Evolutionary conservation across 176 grass and related monocot genomes (phyloP).

Genomic region (Elymus sibiricus): DNA sequence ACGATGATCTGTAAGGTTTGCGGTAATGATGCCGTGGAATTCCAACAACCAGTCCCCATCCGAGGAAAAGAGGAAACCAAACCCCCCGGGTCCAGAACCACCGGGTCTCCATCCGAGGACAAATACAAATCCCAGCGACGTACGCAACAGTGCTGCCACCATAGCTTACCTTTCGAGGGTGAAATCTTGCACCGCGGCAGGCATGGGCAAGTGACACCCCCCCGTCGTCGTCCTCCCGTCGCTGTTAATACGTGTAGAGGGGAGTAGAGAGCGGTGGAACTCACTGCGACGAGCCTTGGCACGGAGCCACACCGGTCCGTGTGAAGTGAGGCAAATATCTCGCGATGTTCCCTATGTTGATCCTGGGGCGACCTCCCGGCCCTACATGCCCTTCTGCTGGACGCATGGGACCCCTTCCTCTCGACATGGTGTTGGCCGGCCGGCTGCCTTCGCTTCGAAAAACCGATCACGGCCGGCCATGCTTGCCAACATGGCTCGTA

Average conservation of each 20-base stretch:
- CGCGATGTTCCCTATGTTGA: neutral
- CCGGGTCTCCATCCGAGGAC: neutral
- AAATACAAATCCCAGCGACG: too few species aligned
- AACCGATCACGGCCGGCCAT: slow-evolving; percentile 17
- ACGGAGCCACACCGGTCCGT: neutral
- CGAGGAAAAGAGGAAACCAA: neutral
- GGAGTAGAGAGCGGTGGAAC: too few species aligned
- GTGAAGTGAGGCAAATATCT: neutral
- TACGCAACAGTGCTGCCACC: too few species aligned
- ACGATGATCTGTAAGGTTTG: neutral
- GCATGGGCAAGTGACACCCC: neutral
- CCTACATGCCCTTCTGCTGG: neutral
- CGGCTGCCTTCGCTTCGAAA: neutral
- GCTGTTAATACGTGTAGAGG: neutral
- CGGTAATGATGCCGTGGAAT: neutral
- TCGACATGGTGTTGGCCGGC: neutral
- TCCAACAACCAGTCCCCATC: neutral
- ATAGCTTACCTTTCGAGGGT: too few species aligned
- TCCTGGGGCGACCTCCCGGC: slow-evolving; percentile 4
- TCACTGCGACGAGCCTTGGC: neutral
- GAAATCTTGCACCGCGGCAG: neutral
- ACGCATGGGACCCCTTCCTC: too few species aligned
- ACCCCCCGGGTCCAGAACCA: too few species aligned
- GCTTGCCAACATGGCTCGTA: slow-evolving; percentile 1
- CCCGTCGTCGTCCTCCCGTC: neutral